Percentiles rank a stretch among this genome's conserved stretches.
These are phyloP conservation scores for Sarocladiaceae sp. DNA, from an alignment of 2,329 filamentous ascomycete species.

Conservation along the genomic window DNA sequence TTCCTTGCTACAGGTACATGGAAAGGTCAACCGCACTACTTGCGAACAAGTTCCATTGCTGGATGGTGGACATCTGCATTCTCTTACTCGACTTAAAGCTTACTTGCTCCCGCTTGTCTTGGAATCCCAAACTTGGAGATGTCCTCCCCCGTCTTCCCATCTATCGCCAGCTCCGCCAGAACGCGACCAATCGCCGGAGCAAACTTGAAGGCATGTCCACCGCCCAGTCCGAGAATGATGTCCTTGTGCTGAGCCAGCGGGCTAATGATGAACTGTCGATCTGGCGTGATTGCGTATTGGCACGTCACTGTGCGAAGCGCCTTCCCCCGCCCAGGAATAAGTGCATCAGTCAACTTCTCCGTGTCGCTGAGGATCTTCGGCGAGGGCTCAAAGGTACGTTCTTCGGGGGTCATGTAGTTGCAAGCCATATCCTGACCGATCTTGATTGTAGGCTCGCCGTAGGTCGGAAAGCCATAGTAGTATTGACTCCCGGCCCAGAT, in stretches of 20 bases:
- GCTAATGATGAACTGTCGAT: constrained; percentile 19
- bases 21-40: no score
- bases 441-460: constrained; percentile 15
- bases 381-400: constrained; percentile 13
- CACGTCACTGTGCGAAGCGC: constrained; percentile 19
- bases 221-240: constrained; percentile 18
- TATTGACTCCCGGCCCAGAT: constrained; percentile 9
- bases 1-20: no score
- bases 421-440: constrained; percentile 11
- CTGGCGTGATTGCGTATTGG: constrained; percentile 21
- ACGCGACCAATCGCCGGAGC: constrained; percentile 21
- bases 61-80: no score
- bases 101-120: no score
- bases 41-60: no score
- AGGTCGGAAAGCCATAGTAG: constrained; percentile 15
- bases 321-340: constrained; percentile 10
- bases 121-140: constrained; percentile 16
- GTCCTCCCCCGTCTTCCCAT: constrained; percentile 17
- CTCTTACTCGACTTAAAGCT: no score
- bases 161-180: constrained; percentile 20
- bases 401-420: constrained; percentile 12
- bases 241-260: constrained; percentile 14
- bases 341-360: background rate
- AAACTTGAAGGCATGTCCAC: constrained; percentile 21
- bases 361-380: background rate